Evolutionary conservation across 352 stramenopile genomes (phyloP).

Genomic region (Phytophthora hibernalis): DNA sequence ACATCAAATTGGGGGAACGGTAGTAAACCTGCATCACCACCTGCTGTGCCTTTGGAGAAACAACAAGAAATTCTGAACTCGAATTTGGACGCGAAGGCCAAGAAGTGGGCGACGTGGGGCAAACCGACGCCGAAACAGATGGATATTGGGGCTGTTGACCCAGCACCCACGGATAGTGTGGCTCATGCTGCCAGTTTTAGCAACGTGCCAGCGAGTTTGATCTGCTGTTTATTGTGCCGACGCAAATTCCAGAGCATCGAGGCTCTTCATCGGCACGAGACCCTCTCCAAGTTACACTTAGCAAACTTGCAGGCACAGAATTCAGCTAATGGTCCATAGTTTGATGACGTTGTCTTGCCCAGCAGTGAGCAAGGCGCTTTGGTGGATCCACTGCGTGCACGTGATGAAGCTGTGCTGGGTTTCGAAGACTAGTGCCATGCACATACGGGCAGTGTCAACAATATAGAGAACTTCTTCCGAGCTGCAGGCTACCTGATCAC

Average conservation of each 20-base stretch:
- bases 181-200: not conserved
- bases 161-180: not conserved
- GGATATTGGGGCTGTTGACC: not conserved
- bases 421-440: conserved; percentile 46
- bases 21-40: conserved; percentile 1
- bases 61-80: conserved; percentile 50
- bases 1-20: not conserved
- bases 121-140: conserved; percentile 16
- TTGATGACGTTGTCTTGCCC: conserved; percentile 82
- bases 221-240: conserved; percentile 72
- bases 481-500: conserved; percentile 54
- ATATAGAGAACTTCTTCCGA: conserved; percentile 68
- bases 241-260: conserved; percentile 65
- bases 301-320: conserved; percentile 41
- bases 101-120: conserved; percentile 49
- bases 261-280: conserved; percentile 60
- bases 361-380: conserved; percentile 48
- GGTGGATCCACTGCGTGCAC: conserved; percentile 63
- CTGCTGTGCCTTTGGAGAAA: conserved; percentile 3
- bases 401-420: conserved; percentile 74
- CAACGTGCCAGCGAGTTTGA: conserved; percentile 1
- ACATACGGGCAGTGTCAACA: conserved; percentile 52
- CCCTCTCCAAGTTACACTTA: conserved; percentile 59
- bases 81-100: conserved; percentile 46
- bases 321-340: conserved; percentile 58